Evolutionary conservation across 192 early-diverging fungal species (phyloP).

Genomic region (Podila epicladia): DNA sequence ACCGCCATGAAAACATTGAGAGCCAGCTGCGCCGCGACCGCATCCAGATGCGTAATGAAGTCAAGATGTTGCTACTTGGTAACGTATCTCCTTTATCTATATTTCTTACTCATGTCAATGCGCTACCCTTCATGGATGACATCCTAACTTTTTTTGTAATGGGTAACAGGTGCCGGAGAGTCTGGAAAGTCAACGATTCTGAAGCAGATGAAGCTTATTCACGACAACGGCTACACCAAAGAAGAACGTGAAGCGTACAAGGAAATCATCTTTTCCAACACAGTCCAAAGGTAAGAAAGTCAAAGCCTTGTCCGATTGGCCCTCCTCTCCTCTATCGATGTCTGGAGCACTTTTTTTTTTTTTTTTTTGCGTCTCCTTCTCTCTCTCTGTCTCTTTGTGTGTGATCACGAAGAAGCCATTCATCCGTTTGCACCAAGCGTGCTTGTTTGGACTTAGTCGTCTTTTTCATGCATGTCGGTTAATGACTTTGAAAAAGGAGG

Average conservation of each 20-base stretch:
- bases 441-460: too few species aligned
- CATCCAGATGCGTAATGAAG: slow-evolving; percentile 82
- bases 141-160: slow-evolving; percentile 1
- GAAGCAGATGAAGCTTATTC: slow-evolving; percentile 99
- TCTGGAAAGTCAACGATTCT: slow-evolving; percentile 98
- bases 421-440: too few species aligned
- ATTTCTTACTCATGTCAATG: neutral
- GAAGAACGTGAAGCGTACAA: slow-evolving; percentile 94
- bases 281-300: slow-evolving; percentile 73
- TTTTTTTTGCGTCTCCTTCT: neutral
- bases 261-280: slow-evolving; percentile 96
- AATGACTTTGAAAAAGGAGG: too few species aligned
- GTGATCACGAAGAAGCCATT: too few species aligned
- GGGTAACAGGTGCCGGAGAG: slow-evolving; percentile 85
- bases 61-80: slow-evolving; percentile 96
- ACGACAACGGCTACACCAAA: slow-evolving; percentile 90
- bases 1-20: slow-evolving; percentile 90
- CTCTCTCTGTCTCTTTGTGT: too few species aligned
- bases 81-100: slow-evolving; percentile 4
- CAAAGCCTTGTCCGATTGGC: neutral
- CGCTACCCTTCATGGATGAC: neutral
- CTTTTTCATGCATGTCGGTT: too few species aligned
- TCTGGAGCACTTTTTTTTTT: neutral
- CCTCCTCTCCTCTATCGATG: neutral
- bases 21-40: slow-evolving; percentile 85